phyloP scores from a whole-genome alignment of 2,329 filamentous ascomycete genomes.

The Ophiocordyceps australis region DNA sequence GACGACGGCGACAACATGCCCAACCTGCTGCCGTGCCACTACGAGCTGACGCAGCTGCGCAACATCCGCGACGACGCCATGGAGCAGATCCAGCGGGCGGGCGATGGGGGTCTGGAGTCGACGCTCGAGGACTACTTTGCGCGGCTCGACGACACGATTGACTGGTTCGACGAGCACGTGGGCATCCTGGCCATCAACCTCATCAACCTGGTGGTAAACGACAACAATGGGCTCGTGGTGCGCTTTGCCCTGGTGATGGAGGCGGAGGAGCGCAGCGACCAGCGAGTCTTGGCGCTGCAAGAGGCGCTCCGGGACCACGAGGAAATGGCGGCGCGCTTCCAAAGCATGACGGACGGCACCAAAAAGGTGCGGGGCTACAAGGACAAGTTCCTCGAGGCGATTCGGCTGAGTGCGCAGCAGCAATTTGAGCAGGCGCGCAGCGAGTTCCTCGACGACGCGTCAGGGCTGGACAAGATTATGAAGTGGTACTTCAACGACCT shows the following conservation, averaged over 20 bases:
- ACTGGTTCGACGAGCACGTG: slow-evolving; percentile 92
- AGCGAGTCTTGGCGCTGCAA: slow-evolving; percentile 75
- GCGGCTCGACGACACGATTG: slow-evolving; percentile 69
- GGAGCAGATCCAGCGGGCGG: slow-evolving; percentile 74
- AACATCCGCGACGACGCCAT: slow-evolving; percentile 94
- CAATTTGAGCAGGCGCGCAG: slow-evolving; percentile 57
- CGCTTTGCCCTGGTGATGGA: slow-evolving; percentile 83
- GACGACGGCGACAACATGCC: slow-evolving; percentile 77
- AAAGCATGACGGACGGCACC: slow-evolving; percentile 85
- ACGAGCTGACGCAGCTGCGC: slow-evolving; percentile 75
- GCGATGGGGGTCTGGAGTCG: slow-evolving; percentile 55
- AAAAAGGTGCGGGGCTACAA: slow-evolving; percentile 92
- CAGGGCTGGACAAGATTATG: slow-evolving; percentile 68
- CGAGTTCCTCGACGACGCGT: slow-evolving; percentile 68
- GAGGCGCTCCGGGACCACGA: slow-evolving; percentile 92
- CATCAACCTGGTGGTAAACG: slow-evolving; percentile 69
- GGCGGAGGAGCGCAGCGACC: slow-evolving; percentile 92
- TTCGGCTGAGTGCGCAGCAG: slow-evolving; percentile 52
- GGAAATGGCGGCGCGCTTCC: slow-evolving; percentile 82
- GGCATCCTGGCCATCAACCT: slow-evolving; percentile 77
- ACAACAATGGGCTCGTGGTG: slow-evolving; percentile 80
- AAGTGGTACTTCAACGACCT: slow-evolving; percentile 98
- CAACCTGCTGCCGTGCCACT: slow-evolving; percentile 77
- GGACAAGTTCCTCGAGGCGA: slow-evolving; percentile 76
- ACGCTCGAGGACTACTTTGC: slow-evolving; percentile 85